Base-by-base conservation (phyloP, 371 early-diverging fungal genomes). In the Blakeslea trispora region DNA sequence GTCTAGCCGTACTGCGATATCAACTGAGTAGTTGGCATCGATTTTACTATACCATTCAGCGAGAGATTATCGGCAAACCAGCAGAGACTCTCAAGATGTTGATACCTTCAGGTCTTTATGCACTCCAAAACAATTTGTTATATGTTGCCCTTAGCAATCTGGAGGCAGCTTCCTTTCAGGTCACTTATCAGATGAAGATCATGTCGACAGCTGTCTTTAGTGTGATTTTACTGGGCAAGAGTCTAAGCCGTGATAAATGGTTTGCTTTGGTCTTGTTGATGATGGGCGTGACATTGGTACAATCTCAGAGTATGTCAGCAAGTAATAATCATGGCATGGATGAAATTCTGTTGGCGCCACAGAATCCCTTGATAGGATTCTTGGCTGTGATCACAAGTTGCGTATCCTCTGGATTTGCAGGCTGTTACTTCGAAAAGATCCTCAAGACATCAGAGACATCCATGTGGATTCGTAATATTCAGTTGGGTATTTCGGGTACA, bases 151-250 rank as follows among this genome's bases (percentile, higher is more conserved):
- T 93, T 17, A 81, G 90, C 32, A 81, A 86, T 45, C 75, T 97
- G 40, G 95, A 95, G 60, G 94, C 96, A 0, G 95, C 96, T 1
- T 93, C 95, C 6, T 96, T 95, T 66, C 95, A 95, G 72, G 94
- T 96, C 42, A 93, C 93, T 9, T 96, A 96, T 66, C 98, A 97
- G 66, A 79, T 97, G 77, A 97, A 97, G 76, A 96, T 95, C 59
- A 79, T 97, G 45, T 92, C 97, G 2, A 96, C 98, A 0, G 98
- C 98, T 4, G 59, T 97, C 22, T 95, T 92, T 57, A 90, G 92
- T 10, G 94, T 96, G 5, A 48, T 80, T 21, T 71, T 97, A 57
- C 80, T 97, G 34, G 81, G 82, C 28, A 82, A 86, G 55, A 63
- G 69, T 4, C 69, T 97, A 14, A 77, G 80, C 21, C 39, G 59